Percentiles rank a stretch among this genome's conserved stretches.
These are phyloP conservation scores for Epichloe aotearoae DNA, from an alignment of 2,329 filamentous ascomycete genomes.

Conservation along the genomic window DNA sequence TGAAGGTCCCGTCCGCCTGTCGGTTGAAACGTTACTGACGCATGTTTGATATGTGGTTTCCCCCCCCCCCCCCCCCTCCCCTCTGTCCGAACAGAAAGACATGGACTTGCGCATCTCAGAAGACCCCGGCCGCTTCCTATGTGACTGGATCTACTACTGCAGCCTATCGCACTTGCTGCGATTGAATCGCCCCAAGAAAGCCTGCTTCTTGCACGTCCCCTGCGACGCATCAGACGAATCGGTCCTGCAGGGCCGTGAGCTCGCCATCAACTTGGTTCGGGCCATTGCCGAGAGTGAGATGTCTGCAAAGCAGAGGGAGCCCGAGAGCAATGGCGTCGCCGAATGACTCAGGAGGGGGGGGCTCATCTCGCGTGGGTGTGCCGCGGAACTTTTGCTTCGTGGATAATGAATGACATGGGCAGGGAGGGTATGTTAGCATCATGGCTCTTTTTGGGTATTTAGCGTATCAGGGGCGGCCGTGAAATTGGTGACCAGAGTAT, in stretches of 20 bases:
- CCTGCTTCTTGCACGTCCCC: slow-evolving; percentile 64
- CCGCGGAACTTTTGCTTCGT: neutral
- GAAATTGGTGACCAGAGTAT: neutral
- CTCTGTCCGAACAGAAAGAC: slow-evolving; percentile 17
- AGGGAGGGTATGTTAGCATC: neutral
- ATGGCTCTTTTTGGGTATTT: neutral
- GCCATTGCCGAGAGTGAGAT: slow-evolving; percentile 41
- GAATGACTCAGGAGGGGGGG: neutral
- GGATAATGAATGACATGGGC: neutral
- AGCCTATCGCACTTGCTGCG: slow-evolving; percentile 46
- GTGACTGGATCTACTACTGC: slow-evolving; percentile 67
- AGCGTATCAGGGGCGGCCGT: neutral
- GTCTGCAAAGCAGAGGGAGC: slow-evolving; percentile 8
- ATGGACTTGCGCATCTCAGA: slow-evolving; percentile 46
- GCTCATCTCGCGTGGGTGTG: neutral
- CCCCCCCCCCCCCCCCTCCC: too few species aligned
- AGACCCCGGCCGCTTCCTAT: slow-evolving; percentile 61
- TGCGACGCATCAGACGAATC: slow-evolving; percentile 37
- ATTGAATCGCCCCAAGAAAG: slow-evolving; percentile 31
- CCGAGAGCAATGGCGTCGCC: neutral
- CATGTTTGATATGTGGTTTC: neutral
- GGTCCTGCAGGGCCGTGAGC: slow-evolving; percentile 35
- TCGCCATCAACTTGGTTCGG: slow-evolving; percentile 41
- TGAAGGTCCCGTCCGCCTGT: too few species aligned
- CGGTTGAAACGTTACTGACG: too few species aligned